Evolutionary conservation across 495 filamentous ascomycete genomes (phyloP), one percentile per base, ranked within the genome.

Genomic region (Aspergillus biplanus): DNA sequence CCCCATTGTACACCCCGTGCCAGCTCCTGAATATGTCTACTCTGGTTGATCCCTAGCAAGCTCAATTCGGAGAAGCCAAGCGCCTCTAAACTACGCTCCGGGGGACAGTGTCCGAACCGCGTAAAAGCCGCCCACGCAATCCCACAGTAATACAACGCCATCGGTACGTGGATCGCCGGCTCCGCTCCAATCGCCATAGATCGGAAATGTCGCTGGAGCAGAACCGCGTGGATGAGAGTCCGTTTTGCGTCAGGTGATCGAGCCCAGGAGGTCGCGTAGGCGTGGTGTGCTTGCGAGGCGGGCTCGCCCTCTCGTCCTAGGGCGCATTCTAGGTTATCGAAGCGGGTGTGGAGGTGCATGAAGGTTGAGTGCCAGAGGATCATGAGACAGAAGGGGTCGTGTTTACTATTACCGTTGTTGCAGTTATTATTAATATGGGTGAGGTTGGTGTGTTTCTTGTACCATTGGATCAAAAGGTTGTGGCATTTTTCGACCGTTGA

Each of bases 331-430:
- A 78, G 65, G 16, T 68, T 58, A 54, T 75, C 67, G 12, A 72
- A 66, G 52, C 73, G 59, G 9, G 64, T 55, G 64, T 72, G 67
- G 0, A 75, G 59, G 35, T 54, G 60, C 48, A 78, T 75, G 66
- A 75, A 75, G 13, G 65, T 65, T 6, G 64, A 62, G 56, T 78
- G 74, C 75, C 75, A 78, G 31, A 76, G 71, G n/a, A 74, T 69
- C 52, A 69, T 66, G 7, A 72, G 69, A 57, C 61, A 66, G 37
- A 58, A 56, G 7, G 37, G 42, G 33, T 59, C 46, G n/a, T 49
- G 46, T 4, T 49, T 49, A 8, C 46, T 21, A 9, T 44, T 44
- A 9, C 39, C 39, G n/a, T 11, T 9, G 39, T 44, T n/a, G 39
- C 55, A 15, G 33, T 34, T 16, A 11, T 58, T 18, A 16, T 58